phyloP scores from a whole-genome alignment of 148 eudicot genomes.

The Diospyros kaki region DNA sequence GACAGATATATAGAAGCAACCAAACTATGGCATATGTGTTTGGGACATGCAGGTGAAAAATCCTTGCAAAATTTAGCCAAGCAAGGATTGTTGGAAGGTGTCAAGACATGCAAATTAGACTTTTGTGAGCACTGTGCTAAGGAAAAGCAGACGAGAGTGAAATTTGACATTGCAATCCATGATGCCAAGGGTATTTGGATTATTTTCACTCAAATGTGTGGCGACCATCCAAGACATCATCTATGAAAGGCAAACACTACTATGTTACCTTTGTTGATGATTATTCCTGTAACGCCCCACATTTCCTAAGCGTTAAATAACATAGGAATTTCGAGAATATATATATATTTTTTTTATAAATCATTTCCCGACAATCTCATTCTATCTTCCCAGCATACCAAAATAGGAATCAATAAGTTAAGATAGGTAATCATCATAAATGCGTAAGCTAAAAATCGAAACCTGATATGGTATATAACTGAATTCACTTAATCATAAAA shows the following conservation, averaged over 20 bases:
- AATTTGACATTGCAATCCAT: neutral
- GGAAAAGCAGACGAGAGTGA: neutral
- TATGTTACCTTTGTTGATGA: neutral
- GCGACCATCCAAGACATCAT: neutral
- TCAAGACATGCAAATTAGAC: neutral
- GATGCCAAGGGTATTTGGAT: neutral
- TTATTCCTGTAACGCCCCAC: too few species aligned
- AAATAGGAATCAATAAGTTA: too few species aligned
- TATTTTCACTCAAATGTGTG: neutral
- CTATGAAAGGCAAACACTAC: neutral
- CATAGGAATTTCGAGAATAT: too few species aligned
- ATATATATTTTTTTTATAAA: too few species aligned
- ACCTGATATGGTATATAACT: too few species aligned
- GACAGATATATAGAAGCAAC: neutral
- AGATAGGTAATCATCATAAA: too few species aligned
- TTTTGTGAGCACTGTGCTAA: neutral
- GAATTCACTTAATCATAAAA: too few species aligned
- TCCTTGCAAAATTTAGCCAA: neutral
- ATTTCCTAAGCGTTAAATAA: too few species aligned
- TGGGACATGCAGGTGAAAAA: neutral
- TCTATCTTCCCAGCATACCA: too few species aligned
- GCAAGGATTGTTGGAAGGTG: neutral
- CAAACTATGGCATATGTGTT: neutral
- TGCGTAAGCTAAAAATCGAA: too few species aligned
- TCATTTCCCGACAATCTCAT: too few species aligned